Base-by-base conservation (phyloP, 2,329 filamentous ascomycete species). In the Sporothrix euskadiensis region DNA sequence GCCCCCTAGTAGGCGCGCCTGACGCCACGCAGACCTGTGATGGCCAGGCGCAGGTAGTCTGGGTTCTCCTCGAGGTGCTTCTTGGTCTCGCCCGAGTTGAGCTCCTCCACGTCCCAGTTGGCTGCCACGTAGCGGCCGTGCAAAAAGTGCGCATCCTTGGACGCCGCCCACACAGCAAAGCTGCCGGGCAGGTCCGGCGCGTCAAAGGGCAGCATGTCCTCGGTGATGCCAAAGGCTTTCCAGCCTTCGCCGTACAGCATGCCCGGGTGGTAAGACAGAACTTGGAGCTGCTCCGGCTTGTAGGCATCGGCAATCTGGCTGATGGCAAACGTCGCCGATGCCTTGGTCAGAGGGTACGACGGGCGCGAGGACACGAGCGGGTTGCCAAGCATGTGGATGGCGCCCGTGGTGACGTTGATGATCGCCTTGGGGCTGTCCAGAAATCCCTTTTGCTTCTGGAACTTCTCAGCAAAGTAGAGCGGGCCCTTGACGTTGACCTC, bases 91-190 rank as follows among this genome's bases (percentile, higher is more conserved):
- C 76, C 76, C 5, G 49, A 71, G n/a, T 66, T 75, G n/a, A 84
- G 71, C 75, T 84, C 82, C 26, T 82, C 78, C 1, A 83, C 79
- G 75, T 85, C 83, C 83, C 83, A 85, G n/a, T 79, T 79, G 7
- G 80, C 78, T 79, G 80, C 82, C 3, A 83, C 78, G 49, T 82
- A 82, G 39, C 81, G 82, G 4, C 81, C 81, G 61, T 81, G 82
- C 32, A 85, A 74, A 70, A 84, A 83, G 8, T 72, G 73, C 1
- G 83, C 83, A 73, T 84, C 81, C 0, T 77, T 73, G 8, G 78
- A 80, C 1, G 83, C 80, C 1, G 80, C 77, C 84, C 83, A 85
- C 7, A 84, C 80, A 8, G 78, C 74, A 66, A 83, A 84, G 44
- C 79, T 78, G 75, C 78, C 78, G 3, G 74, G 59, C 1, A 77